Base-by-base conservation (phyloP, 495 filamentous ascomycete genomes). In the Daldinia vernicosa region DNA sequence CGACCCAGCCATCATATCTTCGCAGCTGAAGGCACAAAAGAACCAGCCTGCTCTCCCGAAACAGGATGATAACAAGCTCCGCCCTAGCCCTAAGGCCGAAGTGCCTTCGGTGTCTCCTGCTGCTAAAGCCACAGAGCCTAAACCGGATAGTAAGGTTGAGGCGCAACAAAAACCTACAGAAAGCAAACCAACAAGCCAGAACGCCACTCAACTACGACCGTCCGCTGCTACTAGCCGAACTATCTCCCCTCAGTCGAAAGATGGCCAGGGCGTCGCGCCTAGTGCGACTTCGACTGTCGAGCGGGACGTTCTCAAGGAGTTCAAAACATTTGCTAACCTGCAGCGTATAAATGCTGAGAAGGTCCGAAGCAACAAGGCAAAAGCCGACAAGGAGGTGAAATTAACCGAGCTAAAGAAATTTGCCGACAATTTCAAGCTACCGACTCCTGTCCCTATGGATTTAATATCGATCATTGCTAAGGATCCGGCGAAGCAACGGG, bases 331-430 rank as follows among this genome's bases (percentile, higher is more conserved):
- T 75, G 91, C 93, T 19, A 75, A 76, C 22, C 76, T 77, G 33
- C 80, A 88, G 69, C 79, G 84, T 61, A 70, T 77, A 27, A 89
- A 87, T 56, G 84, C 81, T 15, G 93, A 97, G 77, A 93, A 95
- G 75, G 80, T 87, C 59, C 88, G 91, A 45, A 84, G 89, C 67
- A 87, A 85, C 57, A 92, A 93, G 75, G 88, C 88, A 22, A 93
- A 91, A 66, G 89, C 90, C 27, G 92, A 98, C 71, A 95, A 96
- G 75, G 91, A 92, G 66, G 86, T 94, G 70, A 98, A 96, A 81
- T 77, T 99, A 60, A 94, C 91, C 64, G 95, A 99, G 75, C 81
- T 99, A 63, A 94, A 94, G 86, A 97, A 93, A 70, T 99, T 99
- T 75, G 92, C 96, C 0, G 83, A 90, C 74, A 95, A 85, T 78